Conservation (phyloP, 768 basidiomycete species). For the Suillus hirtellus region DNA sequence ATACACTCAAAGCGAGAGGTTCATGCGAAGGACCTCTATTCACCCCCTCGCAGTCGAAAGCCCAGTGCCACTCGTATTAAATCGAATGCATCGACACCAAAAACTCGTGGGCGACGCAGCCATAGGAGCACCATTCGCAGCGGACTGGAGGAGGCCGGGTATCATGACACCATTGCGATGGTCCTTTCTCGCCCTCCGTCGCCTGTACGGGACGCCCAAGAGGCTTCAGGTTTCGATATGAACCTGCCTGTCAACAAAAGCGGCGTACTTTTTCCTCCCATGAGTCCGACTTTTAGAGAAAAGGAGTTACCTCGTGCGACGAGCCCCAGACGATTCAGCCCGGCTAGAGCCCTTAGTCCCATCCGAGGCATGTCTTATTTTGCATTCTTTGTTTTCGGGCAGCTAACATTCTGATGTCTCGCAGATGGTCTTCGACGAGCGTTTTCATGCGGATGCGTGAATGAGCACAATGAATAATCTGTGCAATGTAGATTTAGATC, state of each 20-base stretch:
- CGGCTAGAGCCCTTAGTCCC: slow-evolving; percentile 28
- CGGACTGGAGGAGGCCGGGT: slow-evolving; percentile 4
- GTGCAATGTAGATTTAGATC: neutral
- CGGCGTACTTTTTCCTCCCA: neutral
- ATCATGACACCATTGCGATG: slow-evolving; percentile 22
- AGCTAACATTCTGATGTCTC: slow-evolving; percentile 5
- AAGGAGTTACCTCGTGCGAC: slow-evolving; percentile 6
- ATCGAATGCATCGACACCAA: neutral
- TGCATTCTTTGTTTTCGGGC: slow-evolving; percentile 13
- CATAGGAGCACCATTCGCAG: slow-evolving; percentile 15
- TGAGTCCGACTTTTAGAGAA: slow-evolving; percentile 7
- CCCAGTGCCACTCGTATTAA: neutral
- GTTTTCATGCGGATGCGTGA: slow-evolving; percentile 22
- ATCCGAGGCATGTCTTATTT: slow-evolving; percentile 29
- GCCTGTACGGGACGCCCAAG: slow-evolving; percentile 11
- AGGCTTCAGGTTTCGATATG: slow-evolving; percentile 10
- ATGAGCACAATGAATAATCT: neutral
- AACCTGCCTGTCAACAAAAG: slow-evolving; percentile 5
- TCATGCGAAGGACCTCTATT: neutral
- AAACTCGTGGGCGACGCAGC: slow-evolving; percentile 22
- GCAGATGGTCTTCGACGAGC: slow-evolving; percentile 31
- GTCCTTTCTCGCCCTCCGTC: slow-evolving; percentile 28
- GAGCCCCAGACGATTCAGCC: slow-evolving; percentile 26
- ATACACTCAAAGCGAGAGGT: neutral
- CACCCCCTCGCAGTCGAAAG: neutral